A percentile compares a stretch with the other conserved stretches of the same genome.
These are phyloP conservation scores for Zygosaccharomyces siamensis DNA, from an alignment of 805 yeast genomes.

Conservation along the genomic window DNA sequence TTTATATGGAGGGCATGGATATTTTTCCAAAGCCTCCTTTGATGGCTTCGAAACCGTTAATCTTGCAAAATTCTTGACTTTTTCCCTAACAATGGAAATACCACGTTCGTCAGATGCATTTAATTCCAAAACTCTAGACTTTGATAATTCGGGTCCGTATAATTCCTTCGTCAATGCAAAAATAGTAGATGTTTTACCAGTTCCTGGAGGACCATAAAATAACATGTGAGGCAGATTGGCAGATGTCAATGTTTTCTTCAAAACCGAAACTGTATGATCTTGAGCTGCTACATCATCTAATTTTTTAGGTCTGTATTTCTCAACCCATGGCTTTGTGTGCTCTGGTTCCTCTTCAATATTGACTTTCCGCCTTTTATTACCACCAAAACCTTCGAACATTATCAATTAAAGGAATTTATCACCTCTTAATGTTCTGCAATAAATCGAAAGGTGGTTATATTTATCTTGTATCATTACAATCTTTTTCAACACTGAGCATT, in stretches of 20 bases:
- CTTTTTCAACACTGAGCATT: not conserved
- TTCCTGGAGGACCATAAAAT: slow-evolving; percentile 92
- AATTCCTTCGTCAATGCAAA: slow-evolving; percentile 75
- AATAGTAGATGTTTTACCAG: slow-evolving; percentile 87
- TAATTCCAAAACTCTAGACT: slow-evolving; percentile 69
- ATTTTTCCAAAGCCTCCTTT: slow-evolving; percentile 57
- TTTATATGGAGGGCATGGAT: slow-evolving; percentile 97
- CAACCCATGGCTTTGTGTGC: slow-evolving; percentile 77
- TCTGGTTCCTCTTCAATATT: slow-evolving; percentile 19
- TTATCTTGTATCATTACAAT: not conserved
- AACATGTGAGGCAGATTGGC: slow-evolving; percentile 89
- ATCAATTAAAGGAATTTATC: not conserved
- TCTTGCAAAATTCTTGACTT: slow-evolving; percentile 82
- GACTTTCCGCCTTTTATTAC: slow-evolving; percentile 30
- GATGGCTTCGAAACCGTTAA: slow-evolving; percentile 78
- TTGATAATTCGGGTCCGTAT: slow-evolving; percentile 67
- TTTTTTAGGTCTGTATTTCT: slow-evolving; percentile 85
- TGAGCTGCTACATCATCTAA: slow-evolving; percentile 89
- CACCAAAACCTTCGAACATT: slow-evolving; percentile 25
- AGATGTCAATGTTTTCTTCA: slow-evolving; percentile 70
- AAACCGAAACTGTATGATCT: slow-evolving; percentile 78
- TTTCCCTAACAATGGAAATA: slow-evolving; percentile 79
- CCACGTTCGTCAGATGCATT: slow-evolving; percentile 93
- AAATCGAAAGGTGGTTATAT: not conserved
- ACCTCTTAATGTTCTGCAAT: not conserved